Conservation (phyloP, 108 stramenopile species). For the Chaetoceros tenuissimus region DNA sequence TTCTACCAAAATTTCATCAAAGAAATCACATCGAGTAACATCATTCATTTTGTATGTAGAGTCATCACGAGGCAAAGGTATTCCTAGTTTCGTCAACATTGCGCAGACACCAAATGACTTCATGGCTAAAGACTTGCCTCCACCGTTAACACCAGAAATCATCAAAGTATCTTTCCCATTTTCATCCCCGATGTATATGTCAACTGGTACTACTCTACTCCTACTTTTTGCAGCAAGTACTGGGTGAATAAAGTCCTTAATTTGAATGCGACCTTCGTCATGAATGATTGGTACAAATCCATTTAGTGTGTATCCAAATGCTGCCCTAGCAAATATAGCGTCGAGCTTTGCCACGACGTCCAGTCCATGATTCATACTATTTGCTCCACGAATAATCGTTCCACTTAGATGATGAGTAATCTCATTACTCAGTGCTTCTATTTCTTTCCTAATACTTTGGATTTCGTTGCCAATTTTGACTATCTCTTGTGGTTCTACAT, state of each 20-base stretch:
- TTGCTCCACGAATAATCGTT: slow-evolving; percentile 23
- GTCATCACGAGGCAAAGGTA: slow-evolving; percentile 31
- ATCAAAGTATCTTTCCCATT: slow-evolving; percentile 29
- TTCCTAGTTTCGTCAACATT: slow-evolving; percentile 32
- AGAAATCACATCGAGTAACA: slow-evolving; percentile 36
- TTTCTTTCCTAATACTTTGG: slow-evolving; percentile 8
- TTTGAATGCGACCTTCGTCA: slow-evolving; percentile 24
- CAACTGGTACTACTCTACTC: slow-evolving; percentile 41
- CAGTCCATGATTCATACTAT: slow-evolving; percentile 29
- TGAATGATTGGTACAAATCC: slow-evolving; percentile 35
- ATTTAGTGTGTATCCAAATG: slow-evolving; percentile 39
- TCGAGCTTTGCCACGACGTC: slow-evolving; percentile 54
- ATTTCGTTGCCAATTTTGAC: slow-evolving; percentile 9
- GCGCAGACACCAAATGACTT: slow-evolving; percentile 71
- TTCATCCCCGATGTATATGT: slow-evolving; percentile 31
- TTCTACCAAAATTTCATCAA: slow-evolving; percentile 44
- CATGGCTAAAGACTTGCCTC: slow-evolving; percentile 69
- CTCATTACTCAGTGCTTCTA: slow-evolving; percentile 30
- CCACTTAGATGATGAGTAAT: slow-evolving; percentile 29
- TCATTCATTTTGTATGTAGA: not conserved
- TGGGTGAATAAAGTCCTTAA: slow-evolving; percentile 44
- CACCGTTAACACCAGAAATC: slow-evolving; percentile 70
- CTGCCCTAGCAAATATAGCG: slow-evolving; percentile 59
- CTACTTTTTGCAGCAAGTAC: slow-evolving; percentile 28
- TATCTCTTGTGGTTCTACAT: slow-evolving; percentile 6